A percentile compares a stretch with the other conserved stretches of the same genome.
These are phyloP conservation scores for Colletotrichum tropicicola DNA, from an alignment of 2,329 filamentous ascomycete genomes.

Conservation along the genomic window DNA sequence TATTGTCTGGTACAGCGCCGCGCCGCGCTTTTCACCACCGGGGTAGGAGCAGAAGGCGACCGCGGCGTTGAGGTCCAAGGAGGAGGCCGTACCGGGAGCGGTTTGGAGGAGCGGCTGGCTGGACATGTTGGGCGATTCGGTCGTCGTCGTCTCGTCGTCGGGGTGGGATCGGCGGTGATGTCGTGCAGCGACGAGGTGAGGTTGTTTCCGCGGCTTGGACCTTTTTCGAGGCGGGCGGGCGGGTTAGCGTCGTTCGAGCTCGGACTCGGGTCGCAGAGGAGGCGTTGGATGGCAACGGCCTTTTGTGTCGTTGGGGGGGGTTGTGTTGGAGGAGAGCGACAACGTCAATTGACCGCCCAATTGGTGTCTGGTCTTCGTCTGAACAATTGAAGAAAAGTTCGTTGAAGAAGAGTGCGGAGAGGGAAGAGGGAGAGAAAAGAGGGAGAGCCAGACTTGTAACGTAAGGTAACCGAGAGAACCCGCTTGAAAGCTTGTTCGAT, in stretches of 20 bases:
- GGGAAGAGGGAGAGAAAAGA: background rate
- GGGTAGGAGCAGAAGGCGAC: too few species aligned
- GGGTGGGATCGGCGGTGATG: background rate
- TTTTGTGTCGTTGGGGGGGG: background rate
- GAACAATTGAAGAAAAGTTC: background rate
- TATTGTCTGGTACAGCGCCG: too few species aligned
- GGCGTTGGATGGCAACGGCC: background rate
- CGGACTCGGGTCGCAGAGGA: conserved; percentile 3
- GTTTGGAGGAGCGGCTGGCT: conserved; percentile 96
- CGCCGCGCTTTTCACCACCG: too few species aligned
- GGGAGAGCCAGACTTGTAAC: background rate
- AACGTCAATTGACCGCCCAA: conserved; percentile 1
- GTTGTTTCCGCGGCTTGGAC: background rate
- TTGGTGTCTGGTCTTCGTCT: background rate
- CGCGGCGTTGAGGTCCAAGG: background rate
- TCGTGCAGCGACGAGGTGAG: background rate
- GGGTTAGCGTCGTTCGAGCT: conserved; percentile 17
- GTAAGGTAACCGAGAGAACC: conserved; percentile 18
- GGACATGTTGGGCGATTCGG: conserved; percentile 72
- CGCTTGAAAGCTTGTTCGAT: conserved; percentile 29
- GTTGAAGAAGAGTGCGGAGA: background rate
- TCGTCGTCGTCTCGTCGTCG: background rate
- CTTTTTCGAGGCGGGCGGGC: background rate
- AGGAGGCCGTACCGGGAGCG: conserved; percentile 74
- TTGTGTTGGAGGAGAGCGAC: background rate